Percentiles rank a stretch among this genome's conserved stretches.
Evolutionary conservation across 805 yeast genomes (phyloP).

Genomic region (Candida maris): DNA sequence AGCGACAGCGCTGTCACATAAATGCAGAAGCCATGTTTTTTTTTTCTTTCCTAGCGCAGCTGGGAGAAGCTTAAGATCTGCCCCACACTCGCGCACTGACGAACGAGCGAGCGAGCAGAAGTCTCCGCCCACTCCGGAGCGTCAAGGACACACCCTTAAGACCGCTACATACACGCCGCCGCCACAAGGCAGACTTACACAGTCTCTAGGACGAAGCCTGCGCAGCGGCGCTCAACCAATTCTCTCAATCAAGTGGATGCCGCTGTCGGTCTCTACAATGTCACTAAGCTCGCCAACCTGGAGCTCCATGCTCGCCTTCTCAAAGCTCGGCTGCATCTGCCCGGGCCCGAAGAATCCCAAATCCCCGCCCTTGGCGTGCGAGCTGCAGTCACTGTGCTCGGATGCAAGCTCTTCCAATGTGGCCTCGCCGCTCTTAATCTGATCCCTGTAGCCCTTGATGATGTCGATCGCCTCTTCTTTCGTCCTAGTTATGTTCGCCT

Average conservation of each 20-base stretch:
- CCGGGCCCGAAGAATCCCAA: conserved; percentile 85
- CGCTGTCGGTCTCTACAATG: conserved; percentile 85
- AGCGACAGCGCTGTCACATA: too few relatives aligned
- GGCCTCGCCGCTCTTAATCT: conserved; percentile 60
- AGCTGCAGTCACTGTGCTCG: conserved; percentile 84
- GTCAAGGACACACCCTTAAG: too few relatives aligned
- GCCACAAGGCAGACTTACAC: too few relatives aligned
- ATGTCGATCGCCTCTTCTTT: conserved; percentile 80
- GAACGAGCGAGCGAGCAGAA: too few relatives aligned
- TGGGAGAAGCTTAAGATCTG: too few relatives aligned
- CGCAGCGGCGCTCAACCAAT: conserved; percentile 63
- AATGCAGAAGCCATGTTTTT: too few relatives aligned
- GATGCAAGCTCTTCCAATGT: conserved; percentile 69
- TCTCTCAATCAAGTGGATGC: conserved; percentile 84
- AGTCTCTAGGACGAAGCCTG: too few relatives aligned
- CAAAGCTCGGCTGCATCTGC: conserved; percentile 94
- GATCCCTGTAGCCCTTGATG: conserved; percentile 52
- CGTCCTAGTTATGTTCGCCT: conserved; percentile 64
- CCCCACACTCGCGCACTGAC: too few relatives aligned
- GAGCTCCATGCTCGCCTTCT: conserved; percentile 77
- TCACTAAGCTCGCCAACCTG: conserved; percentile 81
- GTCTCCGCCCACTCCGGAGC: too few relatives aligned
- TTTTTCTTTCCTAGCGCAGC: too few relatives aligned
- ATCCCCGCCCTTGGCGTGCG: conserved; percentile 87
- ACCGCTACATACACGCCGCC: too few relatives aligned